Percentiles rank a stretch among this genome's conserved stretches.
These are phyloP conservation scores for Talaromyces albobiverticillius DNA, from an alignment of 2,329 filamentous ascomycete genomes.

Conservation along the genomic window DNA sequence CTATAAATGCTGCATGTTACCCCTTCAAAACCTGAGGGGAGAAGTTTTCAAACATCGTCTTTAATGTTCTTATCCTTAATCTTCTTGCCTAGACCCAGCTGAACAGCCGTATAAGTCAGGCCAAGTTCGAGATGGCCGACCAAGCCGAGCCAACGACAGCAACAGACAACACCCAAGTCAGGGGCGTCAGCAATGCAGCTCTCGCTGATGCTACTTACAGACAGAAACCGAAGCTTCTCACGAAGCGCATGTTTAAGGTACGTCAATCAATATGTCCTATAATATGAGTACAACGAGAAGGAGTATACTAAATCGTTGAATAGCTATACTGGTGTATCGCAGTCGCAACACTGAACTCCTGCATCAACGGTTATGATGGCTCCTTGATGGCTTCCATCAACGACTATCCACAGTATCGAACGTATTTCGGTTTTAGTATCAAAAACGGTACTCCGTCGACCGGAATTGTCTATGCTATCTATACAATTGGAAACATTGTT, in stretches of 20 bases:
- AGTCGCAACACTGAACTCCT: conserved; percentile 44
- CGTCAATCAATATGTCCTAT: conserved; percentile 12
- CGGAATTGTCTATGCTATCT: conserved; percentile 50
- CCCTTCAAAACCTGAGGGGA: too few relatives aligned
- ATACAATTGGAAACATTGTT: conserved; percentile 47
- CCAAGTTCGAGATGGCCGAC: too few relatives aligned
- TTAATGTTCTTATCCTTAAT: too few relatives aligned
- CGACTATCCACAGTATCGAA: conserved; percentile 44
- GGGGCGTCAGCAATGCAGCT: conserved; percentile 22
- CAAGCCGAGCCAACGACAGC: too few relatives aligned
- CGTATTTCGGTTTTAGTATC: conserved; percentile 41
- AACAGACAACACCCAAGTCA: background rate
- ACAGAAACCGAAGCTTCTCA: conserved; percentile 34
- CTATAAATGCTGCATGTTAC: too few relatives aligned
- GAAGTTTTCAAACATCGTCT: too few relatives aligned
- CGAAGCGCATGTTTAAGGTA: conserved; percentile 45
- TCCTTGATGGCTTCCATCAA: conserved; percentile 51
- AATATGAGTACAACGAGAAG: too few relatives aligned
- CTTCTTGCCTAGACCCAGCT: too few relatives aligned
- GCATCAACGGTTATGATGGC: conserved; percentile 51
- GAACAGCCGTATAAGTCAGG: too few relatives aligned
- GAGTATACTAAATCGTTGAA: background rate
- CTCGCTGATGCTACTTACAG: conserved; percentile 30
- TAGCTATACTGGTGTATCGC: conserved; percentile 42
- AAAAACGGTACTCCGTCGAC: conserved; percentile 41